Base-by-base conservation (phyloP, 495 filamentous ascomycete genomes). In the Tuber indicum region DNA sequence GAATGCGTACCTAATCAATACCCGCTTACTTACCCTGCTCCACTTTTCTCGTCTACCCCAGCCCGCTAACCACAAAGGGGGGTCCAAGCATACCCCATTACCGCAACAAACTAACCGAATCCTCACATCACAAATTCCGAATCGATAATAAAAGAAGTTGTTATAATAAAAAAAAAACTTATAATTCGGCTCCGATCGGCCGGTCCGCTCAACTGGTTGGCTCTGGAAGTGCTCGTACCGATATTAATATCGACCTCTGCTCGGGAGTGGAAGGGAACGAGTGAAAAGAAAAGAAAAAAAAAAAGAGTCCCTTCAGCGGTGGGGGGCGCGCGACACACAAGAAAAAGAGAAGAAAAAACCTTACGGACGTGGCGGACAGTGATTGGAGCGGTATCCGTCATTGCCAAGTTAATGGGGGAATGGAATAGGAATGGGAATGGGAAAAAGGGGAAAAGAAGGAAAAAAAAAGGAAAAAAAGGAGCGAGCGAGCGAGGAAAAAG, bases 331-430 rank as follows among this genome's bases (percentile, higher is more conserved):
- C 21, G 49, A n/a, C 21, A 58, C 49, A 58, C 4, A 10, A 58
- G 8, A n/a, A n/a, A 58, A 58, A 58, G 17, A 36, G 69, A 81
- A 71, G 73, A 46, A 76, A 73, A 76, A 73, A 73, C 74, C 81
- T 74, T 76, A 74, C 78, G 79, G 72, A 81, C 81, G 81, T 83
- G 81, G 81, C 81, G 81, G 69, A 26, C 76, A 71, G 39, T 83
- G 81, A 83, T 83, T 83, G 81, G 81, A 74, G 75, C 52, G 78
- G 75, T 74, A 81, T 75, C 75, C 80, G 79, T 81, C 73, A 75
- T 75, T 62, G 66, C 9, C 3, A 66, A 66, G 58, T 66, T 66
- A 32, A 66, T 66, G n/a, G 58, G 58, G 49, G n/a, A 66, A 32
- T 3, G 47, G 21, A 52, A 17, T 46, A 12, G 19, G 23, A 14